Base-by-base conservation (phyloP, 2,329 filamentous ascomycete genomes). In the Cyphellophora europaea region DNA sequence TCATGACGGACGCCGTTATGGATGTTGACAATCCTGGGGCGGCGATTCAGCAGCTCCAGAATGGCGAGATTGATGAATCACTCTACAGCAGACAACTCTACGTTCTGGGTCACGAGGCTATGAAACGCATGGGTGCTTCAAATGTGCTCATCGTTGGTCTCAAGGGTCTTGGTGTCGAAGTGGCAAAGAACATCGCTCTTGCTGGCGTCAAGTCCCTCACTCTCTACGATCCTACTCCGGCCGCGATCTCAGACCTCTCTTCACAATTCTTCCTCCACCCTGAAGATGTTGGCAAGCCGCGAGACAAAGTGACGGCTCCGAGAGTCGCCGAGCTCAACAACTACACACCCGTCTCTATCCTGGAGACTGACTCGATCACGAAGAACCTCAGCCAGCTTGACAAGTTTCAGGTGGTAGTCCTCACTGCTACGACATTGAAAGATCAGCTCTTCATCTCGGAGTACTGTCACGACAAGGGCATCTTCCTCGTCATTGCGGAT, bases 41-140 rank as follows among this genome's bases (percentile, higher is more conserved):
- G 47, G 71, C 69, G 32, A 66, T 72, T 41, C 70, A 75, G 57
- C 66, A 72, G 62, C 67, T 77, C 49, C 77, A 77, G 52, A 66
- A 72, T 50, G 73, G 72, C 48, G 75, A 79, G 49, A 80, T 80
- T 49, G 75, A 80, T 50, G 75, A 80, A 58, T 77, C 74, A 27
- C 61, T 80, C 36, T 80, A 80, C 63, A 79, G 74, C 56, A 64
- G 75, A 48, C 75, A 80, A 62, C 70, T 80, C 55, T 82, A 82
- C 51, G 77, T 82, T 37, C 72, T 82, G 37, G 77, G 91, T 37
- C 77, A 82, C 55, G 77, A 82, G 59, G 77, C 91, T 48, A 98
- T 98, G 91, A 96, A 93, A 72, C 87, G 91, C 54, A 98, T 98
- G 91, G 77, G 88, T 54, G 84, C 87, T 43, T 96, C 91, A 36